Percentiles rank a stretch among this genome's conserved stretches.
Conservation (phyloP, 176 grass and related monocot genomes). For the Aegilops speltoides region DNA sequence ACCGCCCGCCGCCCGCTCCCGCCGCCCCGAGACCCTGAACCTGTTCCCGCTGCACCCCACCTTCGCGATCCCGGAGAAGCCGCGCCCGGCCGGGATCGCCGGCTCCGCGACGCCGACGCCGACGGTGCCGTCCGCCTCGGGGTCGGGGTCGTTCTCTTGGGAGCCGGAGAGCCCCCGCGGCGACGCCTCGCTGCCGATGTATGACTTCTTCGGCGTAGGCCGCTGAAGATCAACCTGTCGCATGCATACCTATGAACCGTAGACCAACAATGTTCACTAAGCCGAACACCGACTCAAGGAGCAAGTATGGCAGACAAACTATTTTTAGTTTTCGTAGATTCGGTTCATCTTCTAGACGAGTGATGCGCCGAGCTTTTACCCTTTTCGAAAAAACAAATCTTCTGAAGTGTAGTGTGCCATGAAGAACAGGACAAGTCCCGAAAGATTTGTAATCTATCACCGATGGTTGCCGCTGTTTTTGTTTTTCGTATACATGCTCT, state of each 20-base stretch:
- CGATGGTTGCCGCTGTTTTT: background rate
- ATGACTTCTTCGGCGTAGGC: background rate
- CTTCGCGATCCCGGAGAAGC: background rate
- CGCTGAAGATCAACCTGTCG: background rate
- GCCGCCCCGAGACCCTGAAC: background rate
- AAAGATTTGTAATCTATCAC: background rate
- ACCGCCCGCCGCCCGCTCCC: background rate
- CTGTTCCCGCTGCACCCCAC: slow-evolving; percentile 9
- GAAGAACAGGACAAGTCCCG: background rate
- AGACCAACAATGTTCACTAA: too few species aligned
- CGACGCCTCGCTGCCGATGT: background rate
- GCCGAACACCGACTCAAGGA: too few species aligned
- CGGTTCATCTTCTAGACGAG: too few species aligned
- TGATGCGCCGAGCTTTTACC: too few species aligned
- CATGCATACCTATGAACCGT: too few species aligned
- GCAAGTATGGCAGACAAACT: too few species aligned
- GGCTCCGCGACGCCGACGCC: background rate
- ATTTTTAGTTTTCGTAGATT: too few species aligned
- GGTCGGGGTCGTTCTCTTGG: background rate
- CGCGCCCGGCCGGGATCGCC: background rate
- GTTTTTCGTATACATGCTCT: background rate
- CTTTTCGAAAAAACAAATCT: too few species aligned
- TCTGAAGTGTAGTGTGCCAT: background rate
- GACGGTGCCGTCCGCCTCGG: background rate
- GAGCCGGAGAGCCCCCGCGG: background rate